Conservation (phyloP, 257 asterid species). For the Plantago ovata region DNA sequence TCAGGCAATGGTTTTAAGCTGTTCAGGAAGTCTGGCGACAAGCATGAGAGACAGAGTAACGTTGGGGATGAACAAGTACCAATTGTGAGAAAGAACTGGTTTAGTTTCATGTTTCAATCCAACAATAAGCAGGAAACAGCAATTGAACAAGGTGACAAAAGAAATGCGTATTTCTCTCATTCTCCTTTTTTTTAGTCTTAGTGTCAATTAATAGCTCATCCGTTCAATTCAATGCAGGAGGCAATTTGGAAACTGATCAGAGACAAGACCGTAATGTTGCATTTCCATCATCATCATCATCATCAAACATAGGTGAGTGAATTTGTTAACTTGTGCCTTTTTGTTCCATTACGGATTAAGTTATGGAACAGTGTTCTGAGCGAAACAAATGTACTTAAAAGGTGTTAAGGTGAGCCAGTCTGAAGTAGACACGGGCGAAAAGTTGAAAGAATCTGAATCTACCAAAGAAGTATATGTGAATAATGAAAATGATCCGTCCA, state of each 20-base stretch:
- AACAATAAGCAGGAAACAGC: constrained; percentile 33
- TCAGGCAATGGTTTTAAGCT: constrained; percentile 63
- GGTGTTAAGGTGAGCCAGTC: constrained; percentile 24
- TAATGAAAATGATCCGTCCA: constrained; percentile 23
- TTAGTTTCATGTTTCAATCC: constrained; percentile 42
- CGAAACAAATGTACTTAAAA: constrained; percentile 4
- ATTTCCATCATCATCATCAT: constrained; percentile 14
- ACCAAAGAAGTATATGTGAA: constrained; percentile 20
- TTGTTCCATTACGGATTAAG: background rate
- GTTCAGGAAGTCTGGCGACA: constrained; percentile 36
- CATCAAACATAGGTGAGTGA: constrained; percentile 25
- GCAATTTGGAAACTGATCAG: constrained; percentile 12
- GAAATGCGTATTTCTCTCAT: too few relatives aligned
- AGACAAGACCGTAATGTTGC: constrained; percentile 16
- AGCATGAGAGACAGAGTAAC: constrained; percentile 27
- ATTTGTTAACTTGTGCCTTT: constrained; percentile 11
- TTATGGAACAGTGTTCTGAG: constrained; percentile 4
- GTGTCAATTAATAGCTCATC: constrained; percentile 8
- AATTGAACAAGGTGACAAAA: constrained; percentile 46
- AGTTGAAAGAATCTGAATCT: constrained; percentile 22
- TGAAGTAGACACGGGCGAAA: constrained; percentile 23
- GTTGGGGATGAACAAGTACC: constrained; percentile 34
- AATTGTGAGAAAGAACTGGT: constrained; percentile 46
- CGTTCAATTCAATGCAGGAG: constrained; percentile 35
- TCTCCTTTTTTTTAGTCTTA: too few relatives aligned